Conservation (phyloP, 768 basidiomycete species). For the Collybia nuda region DNA sequence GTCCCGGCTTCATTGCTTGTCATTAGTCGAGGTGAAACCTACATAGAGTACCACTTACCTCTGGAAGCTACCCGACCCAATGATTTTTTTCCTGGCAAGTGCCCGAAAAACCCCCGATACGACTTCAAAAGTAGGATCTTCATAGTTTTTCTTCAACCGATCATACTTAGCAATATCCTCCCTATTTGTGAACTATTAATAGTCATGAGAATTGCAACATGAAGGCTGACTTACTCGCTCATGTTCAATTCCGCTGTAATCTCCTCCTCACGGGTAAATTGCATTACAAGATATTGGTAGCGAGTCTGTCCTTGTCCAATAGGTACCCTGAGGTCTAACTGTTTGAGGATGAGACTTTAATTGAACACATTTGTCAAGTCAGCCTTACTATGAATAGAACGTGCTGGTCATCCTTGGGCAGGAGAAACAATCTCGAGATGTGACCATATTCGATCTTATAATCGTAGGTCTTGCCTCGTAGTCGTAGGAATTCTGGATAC, state of each 20-base stretch:
- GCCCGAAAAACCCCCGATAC: slow-evolving; percentile 93
- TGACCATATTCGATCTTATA: slow-evolving; percentile 94
- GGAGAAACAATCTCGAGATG: slow-evolving; percentile 85
- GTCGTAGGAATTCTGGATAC: slow-evolving; percentile 90
- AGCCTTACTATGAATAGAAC: slow-evolving; percentile 88
- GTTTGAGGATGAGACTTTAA: slow-evolving; percentile 7
- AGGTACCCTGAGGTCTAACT: slow-evolving; percentile 90
- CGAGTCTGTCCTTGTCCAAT: slow-evolving; percentile 98
- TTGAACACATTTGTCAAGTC: background rate
- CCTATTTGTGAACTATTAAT: slow-evolving; percentile 31
- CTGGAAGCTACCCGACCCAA: slow-evolving; percentile 82
- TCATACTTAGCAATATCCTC: slow-evolving; percentile 80
- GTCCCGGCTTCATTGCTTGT: slow-evolving; percentile 56
- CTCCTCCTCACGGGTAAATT: slow-evolving; percentile 96
- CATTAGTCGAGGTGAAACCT: background rate
- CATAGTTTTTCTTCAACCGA: slow-evolving; percentile 89
- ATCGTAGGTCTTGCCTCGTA: slow-evolving; percentile 99
- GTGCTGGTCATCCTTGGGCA: slow-evolving; percentile 96
- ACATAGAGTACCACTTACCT: slow-evolving; percentile 45
- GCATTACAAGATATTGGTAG: slow-evolving; percentile 98
- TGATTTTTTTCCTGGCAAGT: slow-evolving; percentile 88
- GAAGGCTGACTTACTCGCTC: slow-evolving; percentile 64
- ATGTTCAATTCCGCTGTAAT: slow-evolving; percentile 94
- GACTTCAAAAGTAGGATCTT: slow-evolving; percentile 93
- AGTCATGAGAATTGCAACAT: background rate